Percentiles rank a stretch among this genome's conserved stretches.
phyloP scores from a whole-genome alignment of 208 protist species.

The Blechomonas ayalai region DNA sequence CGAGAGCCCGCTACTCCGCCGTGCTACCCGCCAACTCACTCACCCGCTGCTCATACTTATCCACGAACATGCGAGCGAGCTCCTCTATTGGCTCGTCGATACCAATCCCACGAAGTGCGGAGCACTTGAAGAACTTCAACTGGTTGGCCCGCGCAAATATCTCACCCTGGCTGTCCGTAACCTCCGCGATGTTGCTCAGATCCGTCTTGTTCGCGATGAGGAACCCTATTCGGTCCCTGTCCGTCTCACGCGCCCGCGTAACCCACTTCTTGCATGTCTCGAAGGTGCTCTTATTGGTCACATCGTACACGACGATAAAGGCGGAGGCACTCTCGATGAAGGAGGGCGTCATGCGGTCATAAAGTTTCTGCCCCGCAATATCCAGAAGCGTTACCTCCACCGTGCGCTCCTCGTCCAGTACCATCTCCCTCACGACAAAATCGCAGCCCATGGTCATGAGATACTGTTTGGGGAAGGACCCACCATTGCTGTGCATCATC shows the following conservation, averaged over 20 bases:
- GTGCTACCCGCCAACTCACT: conserved; percentile 15
- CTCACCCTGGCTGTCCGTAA: conserved; percentile 81
- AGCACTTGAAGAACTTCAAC: conserved; percentile 83
- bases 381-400: conserved; percentile 87
- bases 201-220: conserved; percentile 89
- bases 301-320: conserved; percentile 88
- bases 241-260: conserved; percentile 27
- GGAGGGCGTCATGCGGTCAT: conserved; percentile 61
- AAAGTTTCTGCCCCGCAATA: conserved; percentile 80
- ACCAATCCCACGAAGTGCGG: conserved; percentile 70
- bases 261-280: conserved; percentile 84
- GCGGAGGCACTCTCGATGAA: conserved; percentile 58
- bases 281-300: conserved; percentile 87
- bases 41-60: conserved; percentile 69
- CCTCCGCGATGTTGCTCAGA: conserved; percentile 78
- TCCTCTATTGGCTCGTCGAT: conserved; percentile 79
- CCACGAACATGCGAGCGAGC: conserved; percentile 50
- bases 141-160: conserved; percentile 63
- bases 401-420: conserved; percentile 63
- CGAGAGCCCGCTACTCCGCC: no score
- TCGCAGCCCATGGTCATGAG: conserved; percentile 91
- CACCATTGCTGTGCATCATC: conserved; percentile 87
- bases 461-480: conserved; percentile 87
- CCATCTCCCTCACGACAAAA: conserved; percentile 84
- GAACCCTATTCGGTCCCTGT: conserved; percentile 64